Evolutionary conservation across 2,329 filamentous ascomycete genomes (phyloP).

Genomic region (Botrytis tulipae): DNA sequence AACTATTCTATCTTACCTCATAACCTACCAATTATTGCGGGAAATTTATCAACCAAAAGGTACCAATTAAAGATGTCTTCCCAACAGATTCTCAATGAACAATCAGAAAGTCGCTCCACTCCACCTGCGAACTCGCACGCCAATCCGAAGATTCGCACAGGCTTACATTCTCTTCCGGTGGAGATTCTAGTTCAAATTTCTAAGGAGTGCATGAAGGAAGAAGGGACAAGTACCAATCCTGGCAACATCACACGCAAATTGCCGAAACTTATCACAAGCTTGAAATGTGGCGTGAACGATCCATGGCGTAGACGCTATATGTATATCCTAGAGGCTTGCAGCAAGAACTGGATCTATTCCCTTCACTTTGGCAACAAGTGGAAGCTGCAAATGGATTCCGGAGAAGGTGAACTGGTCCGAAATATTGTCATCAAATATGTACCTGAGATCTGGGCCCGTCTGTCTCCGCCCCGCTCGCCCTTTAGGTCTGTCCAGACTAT

Average conservation of each 20-base stretch:
- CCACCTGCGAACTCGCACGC: background rate
- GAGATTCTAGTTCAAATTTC: background rate
- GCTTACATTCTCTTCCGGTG: background rate
- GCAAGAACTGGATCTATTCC: background rate
- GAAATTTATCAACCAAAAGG: background rate
- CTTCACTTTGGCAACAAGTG: background rate
- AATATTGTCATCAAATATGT: background rate
- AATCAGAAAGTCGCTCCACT: background rate
- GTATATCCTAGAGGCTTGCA: background rate
- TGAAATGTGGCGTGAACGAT: background rate
- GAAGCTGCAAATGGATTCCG: background rate
- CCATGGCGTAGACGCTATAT: background rate
- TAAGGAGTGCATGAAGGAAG: background rate
- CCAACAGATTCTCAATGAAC: background rate
- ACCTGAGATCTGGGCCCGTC: background rate
- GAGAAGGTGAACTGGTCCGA: background rate
- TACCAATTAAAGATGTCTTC: background rate
- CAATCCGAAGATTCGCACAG: too few species aligned
- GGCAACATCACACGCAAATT: background rate
- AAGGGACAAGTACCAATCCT: background rate
- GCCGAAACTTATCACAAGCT: background rate
- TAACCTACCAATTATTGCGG: background rate
- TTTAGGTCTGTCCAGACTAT: background rate
- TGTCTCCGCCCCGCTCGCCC: background rate
- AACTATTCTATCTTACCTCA: background rate